These are phyloP conservation scores for Kingdonia uniflora DNA, from an alignment of 164 flowering plant genomes.

Conservation along the genomic window DNA sequence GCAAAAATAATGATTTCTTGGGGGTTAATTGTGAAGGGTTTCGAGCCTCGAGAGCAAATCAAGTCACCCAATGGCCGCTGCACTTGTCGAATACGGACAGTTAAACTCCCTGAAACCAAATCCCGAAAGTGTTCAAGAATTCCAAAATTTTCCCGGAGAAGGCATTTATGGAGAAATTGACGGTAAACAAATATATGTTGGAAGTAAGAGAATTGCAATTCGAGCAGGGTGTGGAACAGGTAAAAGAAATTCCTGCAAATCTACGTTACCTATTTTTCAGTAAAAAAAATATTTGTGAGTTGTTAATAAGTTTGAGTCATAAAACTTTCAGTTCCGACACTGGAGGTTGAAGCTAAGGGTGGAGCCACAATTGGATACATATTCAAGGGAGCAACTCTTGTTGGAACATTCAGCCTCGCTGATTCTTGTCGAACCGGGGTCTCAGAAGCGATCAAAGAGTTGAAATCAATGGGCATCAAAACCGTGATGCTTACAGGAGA, in stretches of 20 bases:
- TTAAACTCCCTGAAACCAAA: conserved; percentile 39
- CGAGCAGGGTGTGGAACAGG: conserved; percentile 61
- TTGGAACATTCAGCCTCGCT: conserved; percentile 56
- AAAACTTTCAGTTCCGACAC: conserved; percentile 30
- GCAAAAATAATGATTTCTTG: no score
- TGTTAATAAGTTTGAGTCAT: not conserved
- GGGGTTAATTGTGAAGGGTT: conserved; percentile 47
- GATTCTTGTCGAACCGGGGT: conserved; percentile 76
- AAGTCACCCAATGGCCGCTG: conserved; percentile 87
- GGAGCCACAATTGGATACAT: conserved; percentile 62
- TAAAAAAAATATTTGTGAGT: not conserved
- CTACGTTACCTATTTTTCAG: not conserved
- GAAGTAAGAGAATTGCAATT: conserved; percentile 50
- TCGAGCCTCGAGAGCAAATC: conserved; percentile 95
- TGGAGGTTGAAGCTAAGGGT: conserved; percentile 21
- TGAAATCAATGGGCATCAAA: conserved; percentile 52
- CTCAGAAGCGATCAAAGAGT: conserved; percentile 45
- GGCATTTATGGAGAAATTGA: conserved; percentile 73
- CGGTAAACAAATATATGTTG: conserved; percentile 50
- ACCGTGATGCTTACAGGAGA: conserved; percentile 97
- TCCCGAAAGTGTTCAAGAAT: conserved; percentile 65
- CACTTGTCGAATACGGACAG: conserved; percentile 60
- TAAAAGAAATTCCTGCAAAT: conserved; percentile 9
- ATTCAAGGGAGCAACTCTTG: conserved; percentile 22
- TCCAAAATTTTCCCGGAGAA: conserved; percentile 79